Evolutionary conservation across 805 yeast genomes (phyloP).

Genomic region (Barnettozyma sucrosica): DNA sequence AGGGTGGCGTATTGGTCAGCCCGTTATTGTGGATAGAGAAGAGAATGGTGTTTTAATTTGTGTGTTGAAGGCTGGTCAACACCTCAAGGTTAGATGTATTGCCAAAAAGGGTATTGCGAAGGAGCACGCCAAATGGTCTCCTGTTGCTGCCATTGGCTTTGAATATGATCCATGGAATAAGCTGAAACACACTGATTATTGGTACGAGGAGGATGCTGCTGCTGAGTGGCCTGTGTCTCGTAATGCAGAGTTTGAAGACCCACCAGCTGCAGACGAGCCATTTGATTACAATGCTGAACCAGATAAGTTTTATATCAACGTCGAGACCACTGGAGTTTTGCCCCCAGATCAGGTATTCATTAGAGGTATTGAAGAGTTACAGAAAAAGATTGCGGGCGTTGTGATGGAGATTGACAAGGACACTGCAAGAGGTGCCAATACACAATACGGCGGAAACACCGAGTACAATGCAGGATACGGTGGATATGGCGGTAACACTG

Average conservation of each 20-base stretch:
- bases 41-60: constrained; percentile 86
- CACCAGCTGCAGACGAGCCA: constrained; percentile 79
- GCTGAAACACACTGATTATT: constrained; percentile 88
- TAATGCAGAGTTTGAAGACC: constrained; percentile 94
- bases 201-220: constrained; percentile 89
- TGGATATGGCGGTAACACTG: constrained; percentile 2
- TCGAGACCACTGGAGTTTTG: constrained; percentile 88
- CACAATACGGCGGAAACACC: constrained; percentile 2
- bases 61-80: constrained; percentile 89
- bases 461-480: constrained; percentile 19
- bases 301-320: constrained; percentile 73
- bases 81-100: constrained; percentile 79
- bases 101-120: constrained; percentile 97
- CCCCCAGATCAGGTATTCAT: constrained; percentile 85
- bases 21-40: constrained; percentile 73
- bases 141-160: constrained; percentile 91
- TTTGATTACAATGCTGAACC: constrained; percentile 86
- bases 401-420: constrained; percentile 55
- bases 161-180: constrained; percentile 99
- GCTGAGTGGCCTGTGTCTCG: constrained; percentile 90
- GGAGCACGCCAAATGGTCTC: constrained; percentile 99
- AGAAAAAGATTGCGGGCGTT: constrained; percentile 85
- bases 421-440: constrained; percentile 23
- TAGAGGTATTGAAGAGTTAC: constrained; percentile 79
- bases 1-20: constrained; percentile 60